Conservation (phyloP, 306 rosid genomes). For the Cicer chorassanicum region DNA sequence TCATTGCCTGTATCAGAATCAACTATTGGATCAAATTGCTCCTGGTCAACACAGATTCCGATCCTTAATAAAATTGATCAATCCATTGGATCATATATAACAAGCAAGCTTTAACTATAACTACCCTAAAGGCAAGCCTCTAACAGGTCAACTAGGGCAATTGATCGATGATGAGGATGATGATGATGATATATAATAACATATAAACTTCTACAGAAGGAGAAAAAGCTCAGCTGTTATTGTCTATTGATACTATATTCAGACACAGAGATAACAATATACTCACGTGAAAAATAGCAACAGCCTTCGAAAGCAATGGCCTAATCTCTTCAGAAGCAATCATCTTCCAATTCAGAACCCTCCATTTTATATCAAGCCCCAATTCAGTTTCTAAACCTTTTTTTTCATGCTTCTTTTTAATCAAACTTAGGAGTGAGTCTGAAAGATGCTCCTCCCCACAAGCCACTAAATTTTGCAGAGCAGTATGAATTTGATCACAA, state of each 20-base stretch:
- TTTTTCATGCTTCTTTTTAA: constrained; percentile 56
- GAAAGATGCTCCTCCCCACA: constrained; percentile 61
- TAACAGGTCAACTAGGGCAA: no score
- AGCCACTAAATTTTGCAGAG: constrained; percentile 59
- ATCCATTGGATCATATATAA: neutral
- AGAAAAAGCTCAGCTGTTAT: neutral
- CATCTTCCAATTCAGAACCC: constrained; percentile 68
- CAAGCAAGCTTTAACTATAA: neutral
- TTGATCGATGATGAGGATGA: neutral
- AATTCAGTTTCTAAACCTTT: constrained; percentile 44
- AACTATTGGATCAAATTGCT: constrained; percentile 73
- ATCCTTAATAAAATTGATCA: neutral
- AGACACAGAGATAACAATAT: neutral
- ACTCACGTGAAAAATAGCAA: constrained; percentile 76
- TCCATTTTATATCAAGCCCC: constrained; percentile 70
- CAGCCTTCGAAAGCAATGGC: constrained; percentile 64
- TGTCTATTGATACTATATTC: neutral
- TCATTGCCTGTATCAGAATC: constrained; percentile 60
- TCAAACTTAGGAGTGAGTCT: constrained; percentile 51
- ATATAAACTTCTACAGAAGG: neutral
- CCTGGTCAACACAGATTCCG: constrained; percentile 48
- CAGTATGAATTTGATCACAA: constrained; percentile 54
- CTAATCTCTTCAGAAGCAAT: constrained; percentile 50
- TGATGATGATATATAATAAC: neutral
- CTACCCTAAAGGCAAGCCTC: no score